Evolutionary conservation across 2,329 filamentous ascomycete species (phyloP).

Genomic region (Penicillium sp.): DNA sequence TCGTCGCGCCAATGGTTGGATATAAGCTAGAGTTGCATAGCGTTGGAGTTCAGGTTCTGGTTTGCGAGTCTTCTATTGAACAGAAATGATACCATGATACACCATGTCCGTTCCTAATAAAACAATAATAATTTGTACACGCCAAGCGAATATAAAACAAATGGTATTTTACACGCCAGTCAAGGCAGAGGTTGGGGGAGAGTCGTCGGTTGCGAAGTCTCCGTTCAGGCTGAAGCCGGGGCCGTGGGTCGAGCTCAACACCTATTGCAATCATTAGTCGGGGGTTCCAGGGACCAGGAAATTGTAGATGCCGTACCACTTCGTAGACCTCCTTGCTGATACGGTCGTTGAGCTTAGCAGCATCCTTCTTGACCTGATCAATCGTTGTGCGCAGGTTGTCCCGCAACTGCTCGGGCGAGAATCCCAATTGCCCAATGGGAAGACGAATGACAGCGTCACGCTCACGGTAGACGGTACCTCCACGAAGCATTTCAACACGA

Average conservation of each 20-base stretch:
- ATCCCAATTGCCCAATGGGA: constrained; percentile 86
- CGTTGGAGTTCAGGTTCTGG: constrained; percentile 45
- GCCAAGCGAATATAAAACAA: constrained; percentile 39
- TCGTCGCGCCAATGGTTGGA: constrained; percentile 1
- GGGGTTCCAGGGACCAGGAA: not conserved
- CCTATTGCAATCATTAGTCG: constrained; percentile 40
- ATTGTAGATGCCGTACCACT: constrained; percentile 52
- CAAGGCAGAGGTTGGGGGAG: constrained; percentile 53
- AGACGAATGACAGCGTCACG: constrained; percentile 78
- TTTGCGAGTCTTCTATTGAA: constrained; percentile 24
- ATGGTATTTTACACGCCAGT: constrained; percentile 50
- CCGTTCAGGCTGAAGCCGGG: constrained; percentile 87
- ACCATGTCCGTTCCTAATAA: constrained; percentile 42
- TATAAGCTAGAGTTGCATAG: constrained; percentile 35
- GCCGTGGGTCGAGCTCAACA: constrained; percentile 82
- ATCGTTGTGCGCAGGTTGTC: constrained; percentile 80
- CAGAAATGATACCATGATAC: constrained; percentile 42
- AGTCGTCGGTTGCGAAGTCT: constrained; percentile 65
- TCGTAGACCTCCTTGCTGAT: constrained; percentile 72
- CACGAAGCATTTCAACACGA: constrained; percentile 78
- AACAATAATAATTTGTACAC: constrained; percentile 42
- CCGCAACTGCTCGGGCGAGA: constrained; percentile 81
- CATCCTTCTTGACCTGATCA: constrained; percentile 74
- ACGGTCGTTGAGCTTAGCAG: constrained; percentile 62
- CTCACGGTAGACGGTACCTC: constrained; percentile 85